phyloP scores from a whole-genome alignment of 2,329 filamentous ascomycete genomes.

The Aureobasidium uvarum region DNA sequence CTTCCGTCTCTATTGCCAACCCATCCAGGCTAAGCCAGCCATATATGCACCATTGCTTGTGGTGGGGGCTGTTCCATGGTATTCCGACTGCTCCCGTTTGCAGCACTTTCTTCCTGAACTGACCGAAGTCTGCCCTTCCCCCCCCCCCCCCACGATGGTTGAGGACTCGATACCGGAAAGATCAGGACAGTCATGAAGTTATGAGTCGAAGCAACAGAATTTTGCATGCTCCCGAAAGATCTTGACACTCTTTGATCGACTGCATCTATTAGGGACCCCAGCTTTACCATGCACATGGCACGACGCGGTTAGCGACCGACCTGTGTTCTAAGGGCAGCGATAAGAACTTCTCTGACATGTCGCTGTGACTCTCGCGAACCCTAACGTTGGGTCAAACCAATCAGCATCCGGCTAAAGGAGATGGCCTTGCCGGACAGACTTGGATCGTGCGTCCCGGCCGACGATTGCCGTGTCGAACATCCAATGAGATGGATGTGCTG shows the following conservation, averaged over 20 bases:
- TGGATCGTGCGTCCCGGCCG: background rate
- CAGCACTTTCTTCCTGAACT: background rate
- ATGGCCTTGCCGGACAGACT: background rate
- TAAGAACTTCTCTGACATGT: conserved; percentile 19
- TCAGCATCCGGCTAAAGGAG: background rate
- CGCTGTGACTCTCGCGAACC: background rate
- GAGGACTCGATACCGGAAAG: background rate
- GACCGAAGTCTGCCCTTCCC: conserved; percentile 19
- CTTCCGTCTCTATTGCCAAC: background rate
- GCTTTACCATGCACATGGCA: background rate
- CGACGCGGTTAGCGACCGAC: background rate
- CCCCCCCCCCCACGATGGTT: background rate
- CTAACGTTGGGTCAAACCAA: background rate
- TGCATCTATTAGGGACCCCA: background rate
- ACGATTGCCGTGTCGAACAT: background rate
- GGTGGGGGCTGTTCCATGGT: background rate
- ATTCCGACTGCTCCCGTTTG: conserved; percentile 14
- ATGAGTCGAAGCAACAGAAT: background rate
- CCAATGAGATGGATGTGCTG: conserved; percentile 16
- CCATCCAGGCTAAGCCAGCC: conserved; percentile 5
- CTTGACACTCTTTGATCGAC: background rate
- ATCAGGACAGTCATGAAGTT: background rate
- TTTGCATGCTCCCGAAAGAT: background rate
- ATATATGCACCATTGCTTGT: background rate
- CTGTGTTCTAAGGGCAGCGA: conserved; percentile 13